Conservation (phyloP, 2,329 filamentous ascomycete genomes). For the Fusarium goolgardi region DNA sequence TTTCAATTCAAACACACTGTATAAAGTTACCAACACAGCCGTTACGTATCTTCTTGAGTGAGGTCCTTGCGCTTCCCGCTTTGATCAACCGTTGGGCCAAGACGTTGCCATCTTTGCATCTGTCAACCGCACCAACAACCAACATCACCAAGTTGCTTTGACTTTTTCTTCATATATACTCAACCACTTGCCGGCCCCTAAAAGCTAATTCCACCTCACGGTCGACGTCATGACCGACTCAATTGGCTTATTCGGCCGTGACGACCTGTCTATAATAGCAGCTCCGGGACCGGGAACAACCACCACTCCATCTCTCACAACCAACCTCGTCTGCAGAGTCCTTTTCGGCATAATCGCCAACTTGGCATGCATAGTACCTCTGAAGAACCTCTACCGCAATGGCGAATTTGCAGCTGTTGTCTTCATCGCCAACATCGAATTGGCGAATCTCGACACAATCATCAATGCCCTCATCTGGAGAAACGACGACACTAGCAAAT, state of each 20-base stretch:
- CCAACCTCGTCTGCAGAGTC: conserved; percentile 64
- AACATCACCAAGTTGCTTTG: conserved; percentile 20
- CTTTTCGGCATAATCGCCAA: conserved; percentile 59
- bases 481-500: conserved; percentile 60
- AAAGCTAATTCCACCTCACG: background rate
- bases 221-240: conserved; percentile 31
- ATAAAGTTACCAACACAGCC: conserved; percentile 21
- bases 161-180: conserved; percentile 6
- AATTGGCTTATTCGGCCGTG: conserved; percentile 37
- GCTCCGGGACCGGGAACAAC: conserved; percentile 40
- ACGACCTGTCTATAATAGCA: conserved; percentile 39
- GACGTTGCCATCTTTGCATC: conserved; percentile 20
- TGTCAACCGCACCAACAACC: conserved; percentile 20
- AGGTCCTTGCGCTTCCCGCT: conserved; percentile 34
- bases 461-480: conserved; percentile 66
- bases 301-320: conserved; percentile 50
- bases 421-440: conserved; percentile 59
- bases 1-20: conserved; percentile 10
- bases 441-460: conserved; percentile 62
- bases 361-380: conserved; percentile 62
- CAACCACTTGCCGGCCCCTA: background rate
- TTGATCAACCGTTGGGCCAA: conserved; percentile 37
- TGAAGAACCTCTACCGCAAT: conserved; percentile 62
- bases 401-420: conserved; percentile 66
- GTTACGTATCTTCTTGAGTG: background rate